Evolutionary conservation across 176 grass and related monocot genomes (phyloP).

Genomic region (Hordeum marinum): DNA sequence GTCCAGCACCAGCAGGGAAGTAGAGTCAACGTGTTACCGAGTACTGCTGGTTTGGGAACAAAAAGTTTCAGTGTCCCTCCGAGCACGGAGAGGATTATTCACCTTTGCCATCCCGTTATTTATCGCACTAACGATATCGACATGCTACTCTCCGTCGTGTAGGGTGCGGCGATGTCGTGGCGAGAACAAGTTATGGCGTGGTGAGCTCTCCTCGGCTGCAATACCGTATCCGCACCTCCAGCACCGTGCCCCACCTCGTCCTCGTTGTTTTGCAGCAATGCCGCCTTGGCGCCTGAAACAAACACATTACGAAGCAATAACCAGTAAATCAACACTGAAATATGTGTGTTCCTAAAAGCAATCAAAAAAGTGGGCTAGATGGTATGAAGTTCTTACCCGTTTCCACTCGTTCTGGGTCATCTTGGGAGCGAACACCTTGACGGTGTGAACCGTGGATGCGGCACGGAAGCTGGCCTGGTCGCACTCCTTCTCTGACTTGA

Average conservation of each 20-base stretch:
- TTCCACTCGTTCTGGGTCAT: slow-evolving; percentile 55
- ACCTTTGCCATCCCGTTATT: background rate
- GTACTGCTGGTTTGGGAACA: background rate
- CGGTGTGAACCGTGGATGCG: slow-evolving; percentile 39
- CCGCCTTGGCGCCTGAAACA: slow-evolving; percentile 71
- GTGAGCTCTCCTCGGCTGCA: slow-evolving; percentile 57
- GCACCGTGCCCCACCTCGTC: slow-evolving; percentile 37
- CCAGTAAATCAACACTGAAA: too few species aligned
- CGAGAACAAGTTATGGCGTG: slow-evolving; percentile 20
- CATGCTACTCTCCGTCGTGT: background rate
- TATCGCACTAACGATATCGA: background rate
- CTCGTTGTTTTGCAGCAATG: slow-evolving; percentile 64
- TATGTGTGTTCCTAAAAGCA: too few species aligned
- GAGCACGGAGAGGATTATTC: background rate
- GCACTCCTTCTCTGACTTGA: slow-evolving; percentile 10
- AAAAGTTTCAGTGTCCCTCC: background rate
- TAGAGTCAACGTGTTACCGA: background rate
- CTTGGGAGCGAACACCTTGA: slow-evolving; percentile 62
- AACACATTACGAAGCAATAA: background rate
- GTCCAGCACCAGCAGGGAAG: background rate
- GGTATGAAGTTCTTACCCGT: slow-evolving; percentile 24
- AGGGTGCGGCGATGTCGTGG: background rate
- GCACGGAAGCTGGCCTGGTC: slow-evolving; percentile 32
- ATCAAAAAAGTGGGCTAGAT: background rate
- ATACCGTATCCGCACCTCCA: slow-evolving; percentile 56